Base-by-base conservation (phyloP, 129 eudicot genomes). In the Chrysanthemum lavandulifolium region DNA sequence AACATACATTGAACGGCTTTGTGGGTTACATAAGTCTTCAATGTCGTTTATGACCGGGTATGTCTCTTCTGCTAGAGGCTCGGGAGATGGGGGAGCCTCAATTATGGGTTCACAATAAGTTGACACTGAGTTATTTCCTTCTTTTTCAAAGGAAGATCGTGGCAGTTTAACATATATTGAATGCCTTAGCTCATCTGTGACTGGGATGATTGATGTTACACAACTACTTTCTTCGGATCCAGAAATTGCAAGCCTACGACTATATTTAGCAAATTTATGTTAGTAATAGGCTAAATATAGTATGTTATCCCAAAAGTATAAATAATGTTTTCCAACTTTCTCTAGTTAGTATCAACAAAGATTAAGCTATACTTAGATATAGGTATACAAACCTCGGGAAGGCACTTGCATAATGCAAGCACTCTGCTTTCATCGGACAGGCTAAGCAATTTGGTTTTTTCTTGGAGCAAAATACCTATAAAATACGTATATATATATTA, bases 401-500 rank as follows among this genome's bases (percentile, higher is more conserved):
- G 25, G 82, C 83, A 71, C 94, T 89, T 67, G 89, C 86, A 75
- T 61, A 86, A 73, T 92, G 89, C 63, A 74, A 75, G 81, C 95
- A 92, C 51, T 81, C 88, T 49, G 63, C 88, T 74, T 74, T 86
- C 91, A 89, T 79, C 25, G 98, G 98, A 68, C 98, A 92, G 10
- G 86, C 88, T 18, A 72, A 74, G 74, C 98, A 92, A 59, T 86
- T 89, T 14, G 94, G 94, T 0, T 70, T 68, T 70, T 2, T 69
- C 80, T 84, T 89, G 21, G 87, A 76, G 71, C 96, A 92, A 43
- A 92, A 86, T 6, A 83, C 85, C 96, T 92, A 64, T 15, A 65
- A 5, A 51, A 57, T 10, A 40, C 45, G 10, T 6, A 14, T 45
- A 45, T 12, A 40, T 66, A 18, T 23, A n/a, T 5, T 66, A 47